phyloP scores from a whole-genome alignment of 768 basidiomycete genomes.

The Macrolepiota albuminosa region DNA sequence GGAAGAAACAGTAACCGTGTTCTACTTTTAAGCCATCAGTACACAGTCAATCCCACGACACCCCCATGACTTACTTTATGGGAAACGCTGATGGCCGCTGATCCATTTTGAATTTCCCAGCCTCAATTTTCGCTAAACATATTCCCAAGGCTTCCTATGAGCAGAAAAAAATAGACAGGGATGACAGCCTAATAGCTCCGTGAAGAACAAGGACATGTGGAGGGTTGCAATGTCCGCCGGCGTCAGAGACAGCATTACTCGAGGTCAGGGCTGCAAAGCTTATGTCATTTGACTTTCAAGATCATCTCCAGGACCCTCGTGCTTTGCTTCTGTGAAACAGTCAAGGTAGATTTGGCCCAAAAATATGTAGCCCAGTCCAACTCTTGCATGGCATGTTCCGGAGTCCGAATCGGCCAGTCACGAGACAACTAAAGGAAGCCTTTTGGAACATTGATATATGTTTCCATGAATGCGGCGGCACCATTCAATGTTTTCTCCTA shows the following conservation, averaged over 20 bases:
- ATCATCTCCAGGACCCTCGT: background rate
- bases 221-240: background rate
- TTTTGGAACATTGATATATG: background rate
- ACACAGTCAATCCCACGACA: background rate
- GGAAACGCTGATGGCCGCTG: background rate
- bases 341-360: background rate
- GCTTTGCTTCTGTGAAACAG: background rate
- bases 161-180: background rate
- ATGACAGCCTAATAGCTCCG: background rate
- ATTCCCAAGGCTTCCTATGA: background rate
- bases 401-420: conserved; percentile 3
- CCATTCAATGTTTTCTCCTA: background rate
- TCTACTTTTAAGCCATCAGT: background rate
- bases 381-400: background rate
- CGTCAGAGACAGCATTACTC: background rate
- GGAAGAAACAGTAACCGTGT: background rate
- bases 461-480: background rate
- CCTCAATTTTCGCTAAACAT: background rate
- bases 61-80: conserved; percentile 1
- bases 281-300: background rate
- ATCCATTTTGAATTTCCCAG: background rate
- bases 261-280: background rate
- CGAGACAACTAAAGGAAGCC: background rate
- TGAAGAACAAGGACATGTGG: background rate
- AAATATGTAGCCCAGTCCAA: background rate